Evolutionary conservation across 306 rosid species (phyloP).

Genomic region (Trichosanthes cucumerina): DNA sequence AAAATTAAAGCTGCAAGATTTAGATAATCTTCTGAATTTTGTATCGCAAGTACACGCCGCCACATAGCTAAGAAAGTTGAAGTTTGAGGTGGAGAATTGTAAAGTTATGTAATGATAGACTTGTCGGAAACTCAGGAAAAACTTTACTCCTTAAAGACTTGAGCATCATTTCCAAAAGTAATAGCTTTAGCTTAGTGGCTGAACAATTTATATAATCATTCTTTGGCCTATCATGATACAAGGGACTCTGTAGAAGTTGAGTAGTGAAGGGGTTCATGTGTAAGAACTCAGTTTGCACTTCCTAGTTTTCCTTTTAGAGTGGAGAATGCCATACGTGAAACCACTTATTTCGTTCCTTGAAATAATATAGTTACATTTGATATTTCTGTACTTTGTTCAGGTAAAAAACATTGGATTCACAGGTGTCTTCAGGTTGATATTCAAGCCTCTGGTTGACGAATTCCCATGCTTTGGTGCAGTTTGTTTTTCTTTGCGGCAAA

Average conservation of each 20-base stretch:
- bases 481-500: conserved; percentile 79
- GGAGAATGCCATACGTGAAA: neutral
- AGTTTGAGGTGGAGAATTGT: neutral
- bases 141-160: neutral
- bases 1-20: neutral
- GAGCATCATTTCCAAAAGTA: neutral
- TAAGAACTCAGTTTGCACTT: neutral
- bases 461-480: conserved; percentile 97
- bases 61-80: neutral
- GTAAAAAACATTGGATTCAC: conserved; percentile 93
- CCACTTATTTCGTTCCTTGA: neutral
- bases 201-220: neutral
- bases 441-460: conserved; percentile 83
- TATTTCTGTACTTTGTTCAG: conserved; percentile 28
- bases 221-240: neutral
- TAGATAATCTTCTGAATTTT: neutral
- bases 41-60: neutral
- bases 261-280: neutral
- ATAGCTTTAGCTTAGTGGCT: neutral
- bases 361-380: neutral
- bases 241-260: neutral
- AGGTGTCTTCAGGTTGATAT: conserved; percentile 87
- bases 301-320: neutral
- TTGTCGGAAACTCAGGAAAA: neutral
- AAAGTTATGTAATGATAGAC: neutral